A percentile compares a stretch with the other conserved stretches of the same genome.
Evolutionary conservation across 768 basidiomycete genomes (phyloP).

Genomic region (Lactarius deliciosus): DNA sequence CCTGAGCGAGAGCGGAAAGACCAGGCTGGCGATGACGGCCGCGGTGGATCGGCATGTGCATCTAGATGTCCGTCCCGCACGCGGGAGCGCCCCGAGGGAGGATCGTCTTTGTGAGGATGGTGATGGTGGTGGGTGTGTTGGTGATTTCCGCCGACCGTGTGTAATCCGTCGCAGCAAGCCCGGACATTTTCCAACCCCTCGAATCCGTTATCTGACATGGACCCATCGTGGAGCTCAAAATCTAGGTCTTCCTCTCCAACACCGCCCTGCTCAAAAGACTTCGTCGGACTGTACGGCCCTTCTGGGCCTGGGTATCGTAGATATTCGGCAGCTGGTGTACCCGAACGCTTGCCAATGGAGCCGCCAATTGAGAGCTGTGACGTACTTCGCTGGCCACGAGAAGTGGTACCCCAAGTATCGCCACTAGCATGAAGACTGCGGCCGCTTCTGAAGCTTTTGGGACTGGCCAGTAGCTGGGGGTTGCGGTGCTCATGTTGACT

Average conservation of each 20-base stretch:
- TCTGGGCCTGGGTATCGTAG: constrained; percentile 76
- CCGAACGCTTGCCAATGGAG: constrained; percentile 80
- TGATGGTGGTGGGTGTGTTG: constrained; percentile 59
- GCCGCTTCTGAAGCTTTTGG: constrained; percentile 71
- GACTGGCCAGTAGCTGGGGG: constrained; percentile 52
- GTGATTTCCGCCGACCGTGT: constrained; percentile 71
- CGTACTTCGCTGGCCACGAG: constrained; percentile 72
- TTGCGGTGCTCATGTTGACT: constrained; percentile 49
- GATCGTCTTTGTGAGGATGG: constrained; percentile 36
- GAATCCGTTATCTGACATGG: constrained; percentile 72
- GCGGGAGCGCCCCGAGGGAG: constrained; percentile 37
- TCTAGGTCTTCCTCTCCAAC: constrained; percentile 61
- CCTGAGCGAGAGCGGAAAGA: constrained; percentile 80
- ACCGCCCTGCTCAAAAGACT: constrained; percentile 46
- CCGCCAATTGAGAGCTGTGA: constrained; percentile 75
- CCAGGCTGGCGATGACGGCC: constrained; percentile 81
- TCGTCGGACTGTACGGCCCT: constrained; percentile 72
- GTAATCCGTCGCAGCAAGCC: constrained; percentile 84
- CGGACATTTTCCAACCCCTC: constrained; percentile 96
- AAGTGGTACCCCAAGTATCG: constrained; percentile 73
- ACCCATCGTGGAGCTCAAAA: constrained; percentile 80
- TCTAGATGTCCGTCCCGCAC: constrained; percentile 54
- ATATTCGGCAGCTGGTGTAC: constrained; percentile 91
- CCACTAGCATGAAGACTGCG: constrained; percentile 55
- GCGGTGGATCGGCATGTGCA: constrained; percentile 46